phyloP scores from a whole-genome alignment of 371 early-diverging fungal species.

The Batkoa obscura region DNA sequence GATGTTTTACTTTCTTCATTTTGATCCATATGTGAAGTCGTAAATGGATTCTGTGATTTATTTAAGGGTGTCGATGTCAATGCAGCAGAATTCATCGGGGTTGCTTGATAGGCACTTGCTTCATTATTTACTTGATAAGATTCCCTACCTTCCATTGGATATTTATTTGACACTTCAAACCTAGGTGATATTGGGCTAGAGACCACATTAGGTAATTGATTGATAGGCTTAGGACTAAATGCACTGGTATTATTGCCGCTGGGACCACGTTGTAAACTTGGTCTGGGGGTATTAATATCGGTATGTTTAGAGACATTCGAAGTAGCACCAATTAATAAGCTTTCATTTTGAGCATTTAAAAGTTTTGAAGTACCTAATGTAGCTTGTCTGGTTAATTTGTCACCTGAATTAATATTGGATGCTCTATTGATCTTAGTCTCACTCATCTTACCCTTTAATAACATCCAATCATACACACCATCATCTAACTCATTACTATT shows the following conservation, averaged over 20 bases:
- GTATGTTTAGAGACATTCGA: conserved; percentile 3
- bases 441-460: conserved; percentile 34
- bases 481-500: conserved; percentile 63
- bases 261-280: conserved; percentile 2
- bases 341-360: neutral
- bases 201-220: neutral
- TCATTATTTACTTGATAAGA: too few species aligned
- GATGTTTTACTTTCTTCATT: too few species aligned
- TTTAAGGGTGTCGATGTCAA: too few species aligned
- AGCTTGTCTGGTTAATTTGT: neutral
- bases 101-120: too few species aligned
- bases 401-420: neutral
- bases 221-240: neutral
- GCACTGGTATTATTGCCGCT: neutral
- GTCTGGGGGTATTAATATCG: conserved; percentile 1
- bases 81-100: too few species aligned
- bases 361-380: neutral
- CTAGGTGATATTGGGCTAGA: too few species aligned
- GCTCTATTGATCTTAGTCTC: conserved; percentile 4
- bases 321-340: neutral
- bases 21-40: too few species aligned
- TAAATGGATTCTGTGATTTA: too few species aligned
- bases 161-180: too few species aligned
- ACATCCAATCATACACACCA: conserved; percentile 93
- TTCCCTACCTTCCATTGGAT: too few species aligned